Evolutionary conservation across 2,329 filamentous ascomycete species (phyloP), one percentile per base, ranked within the genome.

Genomic region (Zasmidium cellare): DNA sequence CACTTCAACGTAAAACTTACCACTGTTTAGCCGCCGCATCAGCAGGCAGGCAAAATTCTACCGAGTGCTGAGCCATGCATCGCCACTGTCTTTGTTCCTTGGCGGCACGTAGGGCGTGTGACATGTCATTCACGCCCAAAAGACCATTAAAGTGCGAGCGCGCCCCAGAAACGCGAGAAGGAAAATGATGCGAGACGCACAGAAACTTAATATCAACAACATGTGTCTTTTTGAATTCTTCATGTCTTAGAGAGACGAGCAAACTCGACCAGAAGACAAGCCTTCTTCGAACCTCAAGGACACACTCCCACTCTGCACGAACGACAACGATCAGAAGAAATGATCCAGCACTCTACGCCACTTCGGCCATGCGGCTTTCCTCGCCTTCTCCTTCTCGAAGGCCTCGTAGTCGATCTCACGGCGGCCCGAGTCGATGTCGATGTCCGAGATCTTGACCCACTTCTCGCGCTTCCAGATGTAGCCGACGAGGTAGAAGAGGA

Each of bases 351-450:
- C 47, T 44, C 71, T 70, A 57, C 71, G 73, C 83, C 82, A 87
- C 12, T 74, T 70, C 1, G 84, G 84, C 77, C 77, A 80, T 2
- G 73, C 67, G 16, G 80, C 81, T 19, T 84, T 70, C 71, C 77
- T 70, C 38, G 76, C 80, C 25, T 80, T 78, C 66, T 81, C 77
- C 38, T 75, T 79, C 69, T 87, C 82, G 74, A 87, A 86, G 44
- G 76, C 75, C 11, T 87, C 84, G 84, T 84, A 88, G 70, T 89
- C 82, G 51, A 87, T 79, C 72, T 84, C 81, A 58, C 86, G 80
- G 41, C 86, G 82, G 60, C 86, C 87, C 24, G 80, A 81, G 68
- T 90, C 86, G 54, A 90, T 80, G 65, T 90, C 87, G 57, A 90
- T 88, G 64, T 89, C 75, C 24, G 78, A 74, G 2, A 83, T 71